Conservation (phyloP, 1,139 yeast genomes). For the Taphrina flavorubra region DNA sequence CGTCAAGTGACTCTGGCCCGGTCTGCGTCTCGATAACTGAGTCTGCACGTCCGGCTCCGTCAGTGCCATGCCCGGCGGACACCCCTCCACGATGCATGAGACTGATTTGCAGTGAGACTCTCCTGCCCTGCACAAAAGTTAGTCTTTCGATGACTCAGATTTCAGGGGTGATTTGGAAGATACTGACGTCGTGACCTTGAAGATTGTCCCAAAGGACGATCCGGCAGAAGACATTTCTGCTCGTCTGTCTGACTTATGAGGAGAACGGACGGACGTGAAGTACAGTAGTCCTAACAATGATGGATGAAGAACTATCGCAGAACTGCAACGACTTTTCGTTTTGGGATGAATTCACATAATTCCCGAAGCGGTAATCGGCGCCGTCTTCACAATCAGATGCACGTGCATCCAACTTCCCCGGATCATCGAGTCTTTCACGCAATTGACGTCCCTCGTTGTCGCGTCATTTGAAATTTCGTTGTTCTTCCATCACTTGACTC, state of each 20-base stretch:
- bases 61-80: slow-evolving; percentile 90
- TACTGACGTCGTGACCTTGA: slow-evolving; percentile 44
- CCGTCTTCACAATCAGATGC: not conserved
- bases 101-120: slow-evolving; percentile 98
- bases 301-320: not conserved
- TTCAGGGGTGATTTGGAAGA: not conserved
- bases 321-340: not conserved
- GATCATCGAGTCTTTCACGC: not conserved
- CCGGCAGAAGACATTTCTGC: slow-evolving; percentile 38
- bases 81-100: slow-evolving; percentile 98
- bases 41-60: slow-evolving; percentile 91
- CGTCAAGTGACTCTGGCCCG: slow-evolving; percentile 89
- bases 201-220: slow-evolving; percentile 46
- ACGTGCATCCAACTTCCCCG: slow-evolving; percentile 2
- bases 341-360: not conserved
- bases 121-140: slow-evolving; percentile 58
- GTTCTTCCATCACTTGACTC: too few species aligned
- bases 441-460: too few species aligned
- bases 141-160: not conserved
- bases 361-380: not conserved
- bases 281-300: not conserved
- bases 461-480: too few species aligned
- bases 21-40: slow-evolving; percentile 93
- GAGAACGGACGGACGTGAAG: not conserved
- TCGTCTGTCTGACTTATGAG: not conserved